Percentiles rank a stretch among this genome's conserved stretches.
Conservation (phyloP, 495 filamentous ascomycete genomes). For the Oidiodendron maius region DNA sequence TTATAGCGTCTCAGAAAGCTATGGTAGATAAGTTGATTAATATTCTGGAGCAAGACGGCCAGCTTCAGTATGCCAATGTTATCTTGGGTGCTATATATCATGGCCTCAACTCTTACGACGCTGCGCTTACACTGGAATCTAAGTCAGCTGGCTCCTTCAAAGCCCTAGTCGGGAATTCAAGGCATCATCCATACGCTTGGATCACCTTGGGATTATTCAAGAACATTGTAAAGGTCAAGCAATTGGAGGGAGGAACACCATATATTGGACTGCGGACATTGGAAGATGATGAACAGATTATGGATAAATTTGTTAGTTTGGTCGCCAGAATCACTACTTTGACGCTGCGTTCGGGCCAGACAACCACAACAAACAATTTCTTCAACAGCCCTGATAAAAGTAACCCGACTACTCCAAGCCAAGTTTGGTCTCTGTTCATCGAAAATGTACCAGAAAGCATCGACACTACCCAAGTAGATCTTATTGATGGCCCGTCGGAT, state of each 20-base stretch:
- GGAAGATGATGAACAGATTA: background rate
- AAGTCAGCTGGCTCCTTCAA: background rate
- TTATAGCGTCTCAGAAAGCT: conserved; percentile 2
- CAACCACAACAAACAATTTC: background rate
- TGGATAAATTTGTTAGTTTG: conserved; percentile 6
- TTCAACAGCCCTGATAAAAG: background rate
- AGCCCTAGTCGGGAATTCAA: background rate
- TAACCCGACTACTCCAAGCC: background rate
- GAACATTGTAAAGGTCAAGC: background rate
- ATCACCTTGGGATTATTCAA: conserved; percentile 1
- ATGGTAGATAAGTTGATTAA: conserved; percentile 5
- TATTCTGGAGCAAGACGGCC: background rate
- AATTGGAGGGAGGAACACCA: background rate
- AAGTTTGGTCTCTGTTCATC: background rate
- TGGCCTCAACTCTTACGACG: conserved; percentile 10
- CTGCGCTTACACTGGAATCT: background rate
- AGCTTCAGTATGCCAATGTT: conserved; percentile 6
- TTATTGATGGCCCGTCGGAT: background rate
- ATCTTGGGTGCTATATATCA: conserved; percentile 9
- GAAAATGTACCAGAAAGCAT: background rate
- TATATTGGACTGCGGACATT: background rate
- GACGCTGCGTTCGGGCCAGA: background rate
- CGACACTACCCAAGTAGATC: background rate
- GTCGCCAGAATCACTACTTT: background rate
- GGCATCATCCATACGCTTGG: conserved; percentile 6